These are phyloP conservation scores for Boletus edulis DNA, from an alignment of 768 basidiomycete species.

Conservation along the genomic window DNA sequence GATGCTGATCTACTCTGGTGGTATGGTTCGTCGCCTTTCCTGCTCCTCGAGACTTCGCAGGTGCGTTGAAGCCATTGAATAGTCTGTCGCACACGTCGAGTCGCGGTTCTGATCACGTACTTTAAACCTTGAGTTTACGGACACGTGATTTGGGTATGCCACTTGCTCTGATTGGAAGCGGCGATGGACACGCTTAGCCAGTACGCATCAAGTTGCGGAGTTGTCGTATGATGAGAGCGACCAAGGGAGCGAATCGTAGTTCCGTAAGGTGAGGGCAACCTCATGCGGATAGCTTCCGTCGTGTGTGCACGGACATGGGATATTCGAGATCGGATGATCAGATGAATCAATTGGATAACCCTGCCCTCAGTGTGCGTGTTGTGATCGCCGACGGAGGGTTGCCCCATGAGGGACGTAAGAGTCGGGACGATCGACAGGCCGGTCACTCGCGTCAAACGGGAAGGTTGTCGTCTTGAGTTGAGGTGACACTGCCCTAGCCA, in stretches of 20 bases:
- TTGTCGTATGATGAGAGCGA: not conserved
- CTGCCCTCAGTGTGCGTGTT: conserved; percentile 9
- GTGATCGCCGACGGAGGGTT: conserved; percentile 20
- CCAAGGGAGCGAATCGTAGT: not conserved
- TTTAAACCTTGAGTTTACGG: not conserved
- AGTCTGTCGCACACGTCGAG: no score
- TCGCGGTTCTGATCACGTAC: conserved; percentile 4
- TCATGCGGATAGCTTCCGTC: conserved; percentile 1
- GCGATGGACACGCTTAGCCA: not conserved
- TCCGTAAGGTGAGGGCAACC: not conserved
- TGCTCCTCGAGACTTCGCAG: not conserved
- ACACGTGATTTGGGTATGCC: not conserved
- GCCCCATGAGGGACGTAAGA: conserved; percentile 11
- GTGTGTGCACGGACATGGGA: conserved; percentile 7
- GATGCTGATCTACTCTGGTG: no score
- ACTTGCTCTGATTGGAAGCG: not conserved
- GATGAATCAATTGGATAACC: not conserved
- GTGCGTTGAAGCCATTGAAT: not conserved
- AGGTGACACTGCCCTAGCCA: not conserved
- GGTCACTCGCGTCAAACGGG: not conserved
- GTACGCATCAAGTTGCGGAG: not conserved
- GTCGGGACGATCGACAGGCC: conserved; percentile 1
- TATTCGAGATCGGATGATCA: conserved; percentile 3
- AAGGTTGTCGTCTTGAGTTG: not conserved
- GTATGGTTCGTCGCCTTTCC: no score